Evolutionary conservation across 202 grass and related monocot species (phyloP).

Genomic region (Carex sylvatica): DNA sequence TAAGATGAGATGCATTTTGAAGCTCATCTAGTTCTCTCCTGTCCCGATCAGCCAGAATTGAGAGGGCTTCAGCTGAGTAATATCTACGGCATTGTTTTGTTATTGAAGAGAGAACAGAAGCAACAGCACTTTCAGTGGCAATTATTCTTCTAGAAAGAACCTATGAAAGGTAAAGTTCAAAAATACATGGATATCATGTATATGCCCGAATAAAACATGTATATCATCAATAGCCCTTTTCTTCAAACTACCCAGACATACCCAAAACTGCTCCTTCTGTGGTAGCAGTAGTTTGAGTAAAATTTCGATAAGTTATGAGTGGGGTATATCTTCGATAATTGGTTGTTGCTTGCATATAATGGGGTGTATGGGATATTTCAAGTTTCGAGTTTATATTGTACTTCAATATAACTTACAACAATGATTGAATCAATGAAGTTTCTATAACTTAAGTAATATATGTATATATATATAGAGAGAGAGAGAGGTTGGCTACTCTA

Average conservation of each 20-base stretch:
- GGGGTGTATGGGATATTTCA: not conserved
- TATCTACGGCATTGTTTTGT: conserved; percentile 56
- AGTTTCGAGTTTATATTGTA: not conserved
- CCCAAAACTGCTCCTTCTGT: not conserved
- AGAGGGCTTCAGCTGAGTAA: conserved; percentile 49
- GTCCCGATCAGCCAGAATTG: conserved; percentile 46
- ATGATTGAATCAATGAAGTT: not conserved
- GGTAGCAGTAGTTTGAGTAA: not conserved
- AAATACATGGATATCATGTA: conserved; percentile 4
- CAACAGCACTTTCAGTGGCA: conserved; percentile 57
- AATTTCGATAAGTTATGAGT: not conserved
- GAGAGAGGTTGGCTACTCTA: no score
- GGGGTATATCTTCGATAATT: not conserved
- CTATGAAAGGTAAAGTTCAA: conserved; percentile 34
- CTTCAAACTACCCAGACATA: not conserved
- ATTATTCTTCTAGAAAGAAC: conserved; percentile 75
- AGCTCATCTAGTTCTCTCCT: conserved; percentile 78
- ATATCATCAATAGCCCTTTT: not conserved
- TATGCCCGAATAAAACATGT: not conserved
- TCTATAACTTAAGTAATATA: not conserved
- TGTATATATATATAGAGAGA: no score
- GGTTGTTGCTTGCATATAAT: not conserved
- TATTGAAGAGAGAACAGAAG: conserved; percentile 59
- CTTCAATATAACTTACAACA: not conserved
- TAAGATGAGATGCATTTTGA: conserved; percentile 52